phyloP scores from a whole-genome alignment of 2,329 filamentous ascomycete genomes.

The Aspergillus latus region DNA sequence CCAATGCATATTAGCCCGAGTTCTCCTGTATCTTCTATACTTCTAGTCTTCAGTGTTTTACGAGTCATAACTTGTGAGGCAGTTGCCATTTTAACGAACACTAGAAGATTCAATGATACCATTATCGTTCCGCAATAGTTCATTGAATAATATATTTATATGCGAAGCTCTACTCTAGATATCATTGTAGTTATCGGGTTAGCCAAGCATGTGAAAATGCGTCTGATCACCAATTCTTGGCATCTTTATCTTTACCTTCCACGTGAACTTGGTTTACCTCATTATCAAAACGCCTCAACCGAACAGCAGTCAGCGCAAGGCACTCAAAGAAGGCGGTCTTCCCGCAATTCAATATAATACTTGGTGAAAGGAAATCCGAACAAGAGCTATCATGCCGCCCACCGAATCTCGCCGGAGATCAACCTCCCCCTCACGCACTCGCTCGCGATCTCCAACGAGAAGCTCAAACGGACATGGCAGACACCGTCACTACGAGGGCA shows the following conservation, averaged over 20 bases:
- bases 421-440: slow-evolving; percentile 28
- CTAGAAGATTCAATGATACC: not conserved
- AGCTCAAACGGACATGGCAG: slow-evolving; percentile 24
- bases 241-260: slow-evolving; percentile 4
- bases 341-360: no score
- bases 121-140: no score
- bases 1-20: slow-evolving; percentile 1
- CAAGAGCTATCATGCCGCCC: slow-evolving; percentile 11
- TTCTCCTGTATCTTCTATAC: slow-evolving; percentile 15
- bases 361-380: slow-evolving; percentile 4
- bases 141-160: no score
- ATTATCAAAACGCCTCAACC: not conserved
- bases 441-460: slow-evolving; percentile 39
- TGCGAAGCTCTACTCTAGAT: no score
- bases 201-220: slow-evolving; percentile 3
- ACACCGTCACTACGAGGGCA: slow-evolving; percentile 24
- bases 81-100: not conserved
- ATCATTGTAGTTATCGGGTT: no score
- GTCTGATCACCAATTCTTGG: slow-evolving; percentile 14
- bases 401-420: not conserved
- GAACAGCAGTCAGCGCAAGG: no score
- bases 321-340: no score
- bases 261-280: not conserved
- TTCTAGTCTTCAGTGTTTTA: slow-evolving; percentile 24
- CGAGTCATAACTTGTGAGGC: slow-evolving; percentile 11